phyloP scores from a whole-genome alignment of 225 moss, liverwort and hornwort species.

The Antitrichia curtipendula region DNA sequence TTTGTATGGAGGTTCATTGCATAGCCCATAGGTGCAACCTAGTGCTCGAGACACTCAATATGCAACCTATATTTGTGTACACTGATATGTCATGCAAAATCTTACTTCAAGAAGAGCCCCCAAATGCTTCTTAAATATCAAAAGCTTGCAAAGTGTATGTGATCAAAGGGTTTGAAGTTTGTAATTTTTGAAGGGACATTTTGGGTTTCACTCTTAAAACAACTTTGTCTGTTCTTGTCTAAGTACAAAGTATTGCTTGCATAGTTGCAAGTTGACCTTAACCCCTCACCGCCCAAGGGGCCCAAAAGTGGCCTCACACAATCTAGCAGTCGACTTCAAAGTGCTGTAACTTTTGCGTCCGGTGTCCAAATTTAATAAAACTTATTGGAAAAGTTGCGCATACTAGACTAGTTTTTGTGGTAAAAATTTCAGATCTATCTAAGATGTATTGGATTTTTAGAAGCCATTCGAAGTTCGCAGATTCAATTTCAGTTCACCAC shows the following conservation, averaged over 20 bases:
- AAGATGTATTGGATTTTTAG: too few species aligned
- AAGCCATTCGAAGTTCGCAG: too few species aligned
- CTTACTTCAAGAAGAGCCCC: background rate
- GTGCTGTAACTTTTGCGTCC: too few species aligned
- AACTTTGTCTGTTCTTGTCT: too few species aligned
- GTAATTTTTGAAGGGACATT: background rate
- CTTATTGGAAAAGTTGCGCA: too few species aligned
- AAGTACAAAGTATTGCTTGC: background rate
- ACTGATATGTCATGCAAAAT: background rate
- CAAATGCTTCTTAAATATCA: background rate
- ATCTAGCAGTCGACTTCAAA: too few species aligned
- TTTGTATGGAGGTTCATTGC: background rate
- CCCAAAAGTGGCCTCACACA: too few species aligned
- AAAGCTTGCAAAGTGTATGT: background rate
- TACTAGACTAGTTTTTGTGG: too few species aligned
- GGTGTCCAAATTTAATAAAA: too few species aligned
- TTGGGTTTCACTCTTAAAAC: background rate
- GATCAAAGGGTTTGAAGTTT: fast-evolving
- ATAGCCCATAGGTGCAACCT: background rate
- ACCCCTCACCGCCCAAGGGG: too few species aligned
- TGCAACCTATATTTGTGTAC: background rate
- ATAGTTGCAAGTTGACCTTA: background rate
- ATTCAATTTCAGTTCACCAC: too few species aligned
- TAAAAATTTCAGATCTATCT: too few species aligned
- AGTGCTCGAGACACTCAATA: background rate